phyloP scores from a whole-genome alignment of 73 alveolate species.

The Paraurostyla sp. region DNA sequence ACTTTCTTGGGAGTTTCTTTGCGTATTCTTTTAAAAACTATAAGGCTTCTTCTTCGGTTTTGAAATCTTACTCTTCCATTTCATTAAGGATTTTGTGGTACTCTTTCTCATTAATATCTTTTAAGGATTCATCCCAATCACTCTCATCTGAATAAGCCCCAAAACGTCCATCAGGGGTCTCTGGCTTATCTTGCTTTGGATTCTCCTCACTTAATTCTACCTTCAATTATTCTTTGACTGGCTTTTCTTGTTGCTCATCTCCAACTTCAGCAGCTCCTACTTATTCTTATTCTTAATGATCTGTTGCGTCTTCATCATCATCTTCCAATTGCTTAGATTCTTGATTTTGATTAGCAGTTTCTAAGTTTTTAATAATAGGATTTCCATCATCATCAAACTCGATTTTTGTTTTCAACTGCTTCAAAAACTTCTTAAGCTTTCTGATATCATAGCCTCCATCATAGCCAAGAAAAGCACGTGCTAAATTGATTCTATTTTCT shows the following conservation, averaged over 20 bases:
- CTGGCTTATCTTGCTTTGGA: no score
- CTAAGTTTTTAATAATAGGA: background rate
- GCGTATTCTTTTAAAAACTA: background rate
- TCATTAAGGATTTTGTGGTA: no score
- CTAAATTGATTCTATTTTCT: constrained; percentile 6
- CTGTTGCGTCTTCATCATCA: no score
- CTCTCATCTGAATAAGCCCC: background rate
- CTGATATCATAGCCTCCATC: constrained; percentile 47
- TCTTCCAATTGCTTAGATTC: no score
- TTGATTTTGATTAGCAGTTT: no score
- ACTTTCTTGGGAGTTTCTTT: no score
- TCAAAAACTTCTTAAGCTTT: constrained; percentile 41
- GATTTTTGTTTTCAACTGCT: background rate
- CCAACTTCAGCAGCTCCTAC: no score
- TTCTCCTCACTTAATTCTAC: no score
- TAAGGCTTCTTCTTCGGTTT: background rate
- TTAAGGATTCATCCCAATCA: background rate
- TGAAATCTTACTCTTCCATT: background rate
- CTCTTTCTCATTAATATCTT: background rate
- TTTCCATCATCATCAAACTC: background rate
- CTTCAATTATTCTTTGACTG: no score
- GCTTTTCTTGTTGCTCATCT: no score
- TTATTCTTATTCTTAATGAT: no score
- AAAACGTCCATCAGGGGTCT: background rate
- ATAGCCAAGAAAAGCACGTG: constrained; percentile 19